Conservation (phyloP, 2,329 filamentous ascomycete species). For the Diaporthe vexans region DNA sequence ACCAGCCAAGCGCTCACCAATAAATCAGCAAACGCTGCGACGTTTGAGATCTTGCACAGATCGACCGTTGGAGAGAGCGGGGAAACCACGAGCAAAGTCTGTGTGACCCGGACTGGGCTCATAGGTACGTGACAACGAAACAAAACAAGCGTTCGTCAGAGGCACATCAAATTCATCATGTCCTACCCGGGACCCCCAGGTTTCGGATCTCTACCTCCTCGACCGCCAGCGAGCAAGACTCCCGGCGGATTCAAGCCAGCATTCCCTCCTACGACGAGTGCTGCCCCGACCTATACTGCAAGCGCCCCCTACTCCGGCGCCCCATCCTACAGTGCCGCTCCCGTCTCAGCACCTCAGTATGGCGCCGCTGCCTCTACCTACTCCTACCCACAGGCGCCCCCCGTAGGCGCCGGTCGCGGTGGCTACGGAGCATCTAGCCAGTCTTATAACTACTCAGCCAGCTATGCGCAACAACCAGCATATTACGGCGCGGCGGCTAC, state of each 20-base stretch:
- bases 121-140: slow-evolving; percentile 64
- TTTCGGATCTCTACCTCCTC: slow-evolving; percentile 81
- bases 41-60: background rate
- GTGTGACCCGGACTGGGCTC: slow-evolving; percentile 53
- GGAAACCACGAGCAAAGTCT: slow-evolving; percentile 38
- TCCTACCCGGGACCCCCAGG: slow-evolving; percentile 90
- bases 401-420: slow-evolving; percentile 52
- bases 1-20: background rate
- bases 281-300: slow-evolving; percentile 45
- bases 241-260: slow-evolving; percentile 64
- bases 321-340: slow-evolving; percentile 52
- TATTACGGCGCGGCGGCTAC: slow-evolving; percentile 60
- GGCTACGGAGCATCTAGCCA: slow-evolving; percentile 47
- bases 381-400: slow-evolving; percentile 50
- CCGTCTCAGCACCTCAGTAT: slow-evolving; percentile 58
- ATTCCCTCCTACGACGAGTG: slow-evolving; percentile 60
- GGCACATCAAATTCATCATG: slow-evolving; percentile 77
- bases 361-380: slow-evolving; percentile 52
- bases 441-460: slow-evolving; percentile 43
- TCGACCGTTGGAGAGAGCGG: slow-evolving; percentile 1
- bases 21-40: background rate
- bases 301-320: slow-evolving; percentile 52
- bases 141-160: slow-evolving; percentile 46
- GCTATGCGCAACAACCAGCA: slow-evolving; percentile 52
- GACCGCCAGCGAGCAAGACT: slow-evolving; percentile 75